Conservation (phyloP, 2,329 filamentous ascomycete species). For the Pseudocercospora fuligena region DNA sequence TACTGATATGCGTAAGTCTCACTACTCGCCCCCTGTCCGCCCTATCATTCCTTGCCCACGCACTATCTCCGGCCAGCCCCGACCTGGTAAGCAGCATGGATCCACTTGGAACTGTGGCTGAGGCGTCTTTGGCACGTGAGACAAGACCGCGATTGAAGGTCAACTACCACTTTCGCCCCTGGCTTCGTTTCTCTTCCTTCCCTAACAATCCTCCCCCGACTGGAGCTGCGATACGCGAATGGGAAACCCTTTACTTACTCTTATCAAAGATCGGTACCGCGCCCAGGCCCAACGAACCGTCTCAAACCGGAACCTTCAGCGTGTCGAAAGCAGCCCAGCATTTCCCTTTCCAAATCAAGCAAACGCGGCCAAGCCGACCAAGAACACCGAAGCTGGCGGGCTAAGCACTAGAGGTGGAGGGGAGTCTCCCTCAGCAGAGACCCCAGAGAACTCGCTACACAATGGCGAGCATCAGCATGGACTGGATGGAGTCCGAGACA, state of each 20-base stretch:
- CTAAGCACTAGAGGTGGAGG: conserved; percentile 36
- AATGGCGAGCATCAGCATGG: conserved; percentile 22
- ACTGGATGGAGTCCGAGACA: conserved; percentile 39
- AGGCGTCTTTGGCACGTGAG: conserved; percentile 1
- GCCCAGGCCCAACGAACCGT: conserved; percentile 20
- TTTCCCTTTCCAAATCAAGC: conserved; percentile 9
- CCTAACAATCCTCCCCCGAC: conserved; percentile 20
- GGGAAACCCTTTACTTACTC: conserved; percentile 25
- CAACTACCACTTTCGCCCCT: not conserved
- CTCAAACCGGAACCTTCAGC: conserved; percentile 22
- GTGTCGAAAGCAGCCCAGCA: conserved; percentile 17
- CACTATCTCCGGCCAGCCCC: not conserved
- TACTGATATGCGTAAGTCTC: conserved; percentile 12
- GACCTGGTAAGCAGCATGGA: not conserved
- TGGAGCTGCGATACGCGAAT: conserved; percentile 22
- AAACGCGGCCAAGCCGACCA: conserved; percentile 27
- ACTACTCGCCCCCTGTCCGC: not conserved
- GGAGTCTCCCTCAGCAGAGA: conserved; percentile 29
- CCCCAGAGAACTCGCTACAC: not conserved
- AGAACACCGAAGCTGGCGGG: conserved; percentile 39
- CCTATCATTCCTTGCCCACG: not conserved
- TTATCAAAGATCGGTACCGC: conserved; percentile 23
- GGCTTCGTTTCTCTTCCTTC: not conserved
- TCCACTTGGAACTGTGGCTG: not conserved
- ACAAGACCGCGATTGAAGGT: not conserved